A percentile compares a stretch with the other conserved stretches of the same genome.
phyloP scores from a whole-genome alignment of 805 yeast species.

The Candida ulmi region DNA sequence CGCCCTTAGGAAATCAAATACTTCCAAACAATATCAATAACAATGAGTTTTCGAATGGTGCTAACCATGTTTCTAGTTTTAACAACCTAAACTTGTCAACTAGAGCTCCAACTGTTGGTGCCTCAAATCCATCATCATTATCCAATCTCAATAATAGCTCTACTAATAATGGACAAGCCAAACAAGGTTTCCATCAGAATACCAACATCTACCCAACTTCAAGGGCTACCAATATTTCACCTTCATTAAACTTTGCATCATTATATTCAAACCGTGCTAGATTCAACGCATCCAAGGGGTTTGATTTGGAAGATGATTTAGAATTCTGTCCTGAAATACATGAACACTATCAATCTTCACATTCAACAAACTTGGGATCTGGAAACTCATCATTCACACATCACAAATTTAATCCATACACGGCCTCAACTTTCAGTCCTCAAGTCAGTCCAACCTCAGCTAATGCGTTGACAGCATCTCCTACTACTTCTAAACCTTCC shows the following conservation, averaged over 20 bases:
- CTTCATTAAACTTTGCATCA: slow-evolving; percentile 23
- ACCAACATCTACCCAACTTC: slow-evolving; percentile 14
- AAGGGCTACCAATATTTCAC: slow-evolving; percentile 14
- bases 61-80: slow-evolving; percentile 1
- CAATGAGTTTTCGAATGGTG: not conserved
- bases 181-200: not conserved
- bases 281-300: slow-evolving; percentile 53
- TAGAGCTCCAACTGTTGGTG: slow-evolving; percentile 1
- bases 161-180: not conserved
- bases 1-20: not conserved
- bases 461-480: slow-evolving; percentile 19
- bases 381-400: slow-evolving; percentile 15
- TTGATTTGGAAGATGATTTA: slow-evolving; percentile 57
- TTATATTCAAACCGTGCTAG: slow-evolving; percentile 46
- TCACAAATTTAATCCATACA: slow-evolving; percentile 62
- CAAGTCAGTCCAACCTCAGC: slow-evolving; percentile 30
- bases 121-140: not conserved
- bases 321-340: slow-evolving; percentile 62
- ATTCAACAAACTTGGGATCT: slow-evolving; percentile 10
- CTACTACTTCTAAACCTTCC: slow-evolving; percentile 16
- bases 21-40: not conserved
- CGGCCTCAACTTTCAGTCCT: slow-evolving; percentile 59
- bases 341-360: slow-evolving; percentile 8
- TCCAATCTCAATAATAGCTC: not conserved
- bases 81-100: slow-evolving; percentile 20